Conservation (phyloP, 768 basidiomycete species). For the Boletus sp. region DNA sequence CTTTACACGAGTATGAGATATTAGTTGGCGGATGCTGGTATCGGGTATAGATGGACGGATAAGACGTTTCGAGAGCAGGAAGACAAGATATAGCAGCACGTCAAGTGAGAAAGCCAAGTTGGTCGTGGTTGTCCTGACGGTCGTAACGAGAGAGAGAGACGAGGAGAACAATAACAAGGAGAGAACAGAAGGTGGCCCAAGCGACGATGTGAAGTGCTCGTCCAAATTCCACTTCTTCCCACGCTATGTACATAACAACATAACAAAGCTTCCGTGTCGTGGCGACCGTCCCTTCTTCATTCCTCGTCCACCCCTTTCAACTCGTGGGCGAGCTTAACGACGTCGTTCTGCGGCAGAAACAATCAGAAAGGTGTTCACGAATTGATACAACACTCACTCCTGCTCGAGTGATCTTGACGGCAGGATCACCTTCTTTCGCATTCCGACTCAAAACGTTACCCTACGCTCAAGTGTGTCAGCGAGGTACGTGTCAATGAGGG, state of each 20-base stretch:
- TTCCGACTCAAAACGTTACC: constrained; percentile 44
- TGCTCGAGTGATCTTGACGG: constrained; percentile 43
- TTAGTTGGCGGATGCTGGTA: constrained; percentile 24
- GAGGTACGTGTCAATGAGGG: not conserved
- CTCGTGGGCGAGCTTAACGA: constrained; percentile 51
- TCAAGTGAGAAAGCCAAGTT: constrained; percentile 1
- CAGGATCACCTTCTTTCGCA: constrained; percentile 45
- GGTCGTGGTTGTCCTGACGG: constrained; percentile 21
- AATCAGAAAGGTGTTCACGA: not conserved
- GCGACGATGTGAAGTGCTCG: constrained; percentile 9
- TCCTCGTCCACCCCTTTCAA: constrained; percentile 40
- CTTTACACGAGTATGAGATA: constrained; percentile 10
- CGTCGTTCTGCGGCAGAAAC: constrained; percentile 38
- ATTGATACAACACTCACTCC: constrained; percentile 35
- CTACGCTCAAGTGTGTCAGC: constrained; percentile 13
- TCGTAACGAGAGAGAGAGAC: constrained; percentile 25
- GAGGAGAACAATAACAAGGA: constrained; percentile 8
- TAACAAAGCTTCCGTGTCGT: not conserved
- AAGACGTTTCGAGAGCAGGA: constrained; percentile 10
- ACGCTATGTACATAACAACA: constrained; percentile 20
- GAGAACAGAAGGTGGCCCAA: constrained; percentile 11
- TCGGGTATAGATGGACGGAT: constrained; percentile 27
- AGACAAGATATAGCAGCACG: constrained; percentile 6
- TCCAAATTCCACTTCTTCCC: constrained; percentile 26
- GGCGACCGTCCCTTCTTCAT: not conserved